Evolutionary conservation across 768 basidiomycete genomes (phyloP), one percentile per base, ranked within the genome.

Genomic region (Boletus pseudo-olivaceus): DNA sequence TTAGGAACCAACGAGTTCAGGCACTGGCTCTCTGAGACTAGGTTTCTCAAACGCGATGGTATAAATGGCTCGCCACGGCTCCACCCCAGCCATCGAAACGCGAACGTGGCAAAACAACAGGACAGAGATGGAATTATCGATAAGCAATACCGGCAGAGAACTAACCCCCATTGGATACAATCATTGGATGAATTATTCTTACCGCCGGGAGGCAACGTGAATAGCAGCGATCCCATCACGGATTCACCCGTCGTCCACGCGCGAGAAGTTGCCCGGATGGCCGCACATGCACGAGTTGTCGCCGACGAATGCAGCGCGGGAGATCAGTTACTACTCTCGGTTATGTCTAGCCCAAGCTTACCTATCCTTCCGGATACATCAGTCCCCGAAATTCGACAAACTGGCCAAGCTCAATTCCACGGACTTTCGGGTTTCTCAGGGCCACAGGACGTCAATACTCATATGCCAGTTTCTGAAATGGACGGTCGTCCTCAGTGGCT

Each of bases 1-100:
- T 46, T 57, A 27, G 57, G 55, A 39, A 58, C 57, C 7, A 69
- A 55, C 23, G 68, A 71, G 38, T 69, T 70, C 53, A 62, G 69
- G 38, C 61, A 59, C 54, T 69, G 69, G 69, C 62, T 70, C 23
- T 67, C 67, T 57, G 67, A 71, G 57, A 60, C 60, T 15, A 58
- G 58, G 41, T 56, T 61, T 20, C 58, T 67, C 65, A 61, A 60
- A 61, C 55, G 45, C 50, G 62, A 64, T 37, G 49, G 45, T 51
- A 45, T 41, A 49, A 46, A 63, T 41, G 38, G 39, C 49, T 47
- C 53, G 9, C 59, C 62, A 52, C 55, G 59, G 19, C 7, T 49
- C 30, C 52, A 43, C 32, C 40, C 41, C 8, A 51, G 34, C 34
- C 47, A 57, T 19, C 57, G 61, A 62, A 61, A 54, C 59, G 27